These are phyloP conservation scores for Mycena kentingensis DNA, from an alignment of 768 basidiomycete species.

Conservation along the genomic window DNA sequence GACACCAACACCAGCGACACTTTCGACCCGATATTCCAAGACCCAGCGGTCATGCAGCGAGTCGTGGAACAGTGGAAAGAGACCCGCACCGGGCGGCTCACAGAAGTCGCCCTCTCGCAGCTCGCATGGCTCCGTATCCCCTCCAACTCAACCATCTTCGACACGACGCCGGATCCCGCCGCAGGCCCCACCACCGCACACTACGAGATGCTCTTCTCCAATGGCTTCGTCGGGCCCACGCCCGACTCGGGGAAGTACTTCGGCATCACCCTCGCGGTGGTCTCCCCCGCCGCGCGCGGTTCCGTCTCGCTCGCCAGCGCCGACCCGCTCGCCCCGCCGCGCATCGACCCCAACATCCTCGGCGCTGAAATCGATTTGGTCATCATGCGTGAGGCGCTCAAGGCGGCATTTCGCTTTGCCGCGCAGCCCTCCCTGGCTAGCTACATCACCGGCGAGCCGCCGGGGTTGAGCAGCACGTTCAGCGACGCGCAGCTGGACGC, in stretches of 20 bases:
- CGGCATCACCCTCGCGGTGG: conserved; percentile 20
- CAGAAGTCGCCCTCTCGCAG: conserved; percentile 23
- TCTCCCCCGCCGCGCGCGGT: conserved; percentile 32
- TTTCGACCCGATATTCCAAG: conserved; percentile 39
- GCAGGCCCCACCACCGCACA: conserved; percentile 32
- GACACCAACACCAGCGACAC: conserved; percentile 38
- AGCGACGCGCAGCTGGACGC: conserved; percentile 32
- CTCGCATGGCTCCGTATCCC: conserved; percentile 32
- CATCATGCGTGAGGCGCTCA: conserved; percentile 24
- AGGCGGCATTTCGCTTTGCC: conserved; percentile 19
- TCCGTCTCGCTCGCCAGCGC: conserved; percentile 38
- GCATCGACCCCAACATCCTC: conserved; percentile 48
- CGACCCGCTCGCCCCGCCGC: conserved; percentile 41
- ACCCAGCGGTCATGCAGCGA: too few relatives aligned
- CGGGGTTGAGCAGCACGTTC: conserved; percentile 4
- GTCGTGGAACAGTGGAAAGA: conserved; percentile 29
- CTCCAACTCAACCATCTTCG: conserved; percentile 15
- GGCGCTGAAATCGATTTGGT: conserved; percentile 23
- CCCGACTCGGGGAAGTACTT: conserved; percentile 25
- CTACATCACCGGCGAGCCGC: conserved; percentile 19
- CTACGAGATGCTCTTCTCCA: conserved; percentile 29
- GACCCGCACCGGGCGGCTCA: conserved; percentile 29
- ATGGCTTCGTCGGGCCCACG: conserved; percentile 17
- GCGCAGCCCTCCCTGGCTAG: conserved; percentile 22
- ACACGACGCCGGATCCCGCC: too few relatives aligned